Conservation (phyloP, 192 early-diverging fungal species). For the Powellomyces hirtus region DNA sequence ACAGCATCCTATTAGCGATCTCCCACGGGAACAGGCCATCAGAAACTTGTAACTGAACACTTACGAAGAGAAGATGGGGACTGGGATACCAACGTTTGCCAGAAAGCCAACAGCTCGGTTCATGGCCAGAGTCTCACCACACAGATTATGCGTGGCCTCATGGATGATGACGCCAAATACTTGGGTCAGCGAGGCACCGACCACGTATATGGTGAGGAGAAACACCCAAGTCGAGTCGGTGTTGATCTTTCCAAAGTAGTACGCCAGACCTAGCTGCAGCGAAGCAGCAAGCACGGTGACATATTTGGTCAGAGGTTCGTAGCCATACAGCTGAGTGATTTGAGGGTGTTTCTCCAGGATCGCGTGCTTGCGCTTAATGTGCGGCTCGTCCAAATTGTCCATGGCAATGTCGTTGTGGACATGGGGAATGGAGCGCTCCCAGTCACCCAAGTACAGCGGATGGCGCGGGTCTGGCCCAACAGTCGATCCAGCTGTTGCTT, state of each 20-base stretch:
- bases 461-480: no score
- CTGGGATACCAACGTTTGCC: constrained; percentile 20
- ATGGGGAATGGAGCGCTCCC: constrained; percentile 76
- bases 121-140: constrained; percentile 64
- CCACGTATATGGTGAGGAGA: constrained; percentile 63
- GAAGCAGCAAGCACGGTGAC: constrained; percentile 63
- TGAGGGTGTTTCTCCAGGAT: constrained; percentile 88
- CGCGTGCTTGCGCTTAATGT: constrained; percentile 83
- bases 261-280: constrained; percentile 76
- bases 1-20: no score
- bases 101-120: constrained; percentile 55
- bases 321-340: constrained; percentile 81
- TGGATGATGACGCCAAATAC: constrained; percentile 86
- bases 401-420: constrained; percentile 71
- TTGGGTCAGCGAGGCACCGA: constrained; percentile 82
- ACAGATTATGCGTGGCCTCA: constrained; percentile 87
- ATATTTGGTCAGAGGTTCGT: constrained; percentile 76
- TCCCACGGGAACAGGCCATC: no score
- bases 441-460: constrained; percentile 77
- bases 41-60: not conserved
- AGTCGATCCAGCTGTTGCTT: no score
- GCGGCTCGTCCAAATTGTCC: constrained; percentile 92
- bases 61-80: constrained; percentile 47
- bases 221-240: constrained; percentile 66
- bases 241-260: constrained; percentile 60